These are phyloP conservation scores for Tulasnella sp. DNA, from an alignment of 768 basidiomycete genomes.

Conservation along the genomic window DNA sequence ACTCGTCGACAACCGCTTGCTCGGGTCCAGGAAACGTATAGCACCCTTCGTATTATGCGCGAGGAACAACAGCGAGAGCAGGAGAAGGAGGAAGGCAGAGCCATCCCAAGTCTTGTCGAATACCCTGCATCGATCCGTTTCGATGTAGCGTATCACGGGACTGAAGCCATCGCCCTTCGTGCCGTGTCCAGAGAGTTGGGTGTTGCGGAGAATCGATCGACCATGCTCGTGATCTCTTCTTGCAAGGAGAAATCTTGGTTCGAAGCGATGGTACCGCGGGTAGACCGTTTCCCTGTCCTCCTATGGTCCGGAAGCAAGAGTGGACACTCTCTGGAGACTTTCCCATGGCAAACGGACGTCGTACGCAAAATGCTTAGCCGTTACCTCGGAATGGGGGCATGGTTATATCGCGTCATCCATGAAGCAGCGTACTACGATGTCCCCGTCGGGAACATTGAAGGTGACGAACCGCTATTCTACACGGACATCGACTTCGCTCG, in stretches of 20 bases:
- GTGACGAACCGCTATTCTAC: conserved; percentile 77
- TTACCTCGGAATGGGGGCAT: conserved; percentile 63
- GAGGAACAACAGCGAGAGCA: conserved; percentile 29
- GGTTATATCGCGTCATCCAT: conserved; percentile 68
- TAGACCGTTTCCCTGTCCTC: conserved; percentile 76
- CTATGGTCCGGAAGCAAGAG: conserved; percentile 57
- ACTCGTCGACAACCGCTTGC: conserved; percentile 73
- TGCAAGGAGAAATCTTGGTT: conserved; percentile 75
- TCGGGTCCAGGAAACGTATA: conserved; percentile 64
- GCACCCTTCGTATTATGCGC: conserved; percentile 42
- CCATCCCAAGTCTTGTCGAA: conserved; percentile 31
- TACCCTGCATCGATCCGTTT: conserved; percentile 45
- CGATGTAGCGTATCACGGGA: conserved; percentile 60
- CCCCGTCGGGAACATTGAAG: conserved; percentile 84
- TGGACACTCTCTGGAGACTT: conserved; percentile 64
- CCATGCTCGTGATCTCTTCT: conserved; percentile 74
- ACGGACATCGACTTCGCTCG: conserved; percentile 89
- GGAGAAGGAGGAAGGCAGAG: neutral
- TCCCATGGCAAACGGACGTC: conserved; percentile 82
- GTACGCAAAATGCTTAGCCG: conserved; percentile 73
- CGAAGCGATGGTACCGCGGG: conserved; percentile 55
- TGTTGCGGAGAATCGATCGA: conserved; percentile 48
- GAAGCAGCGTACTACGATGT: conserved; percentile 87
- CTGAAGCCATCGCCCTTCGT: conserved; percentile 67
- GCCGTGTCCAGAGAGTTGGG: conserved; percentile 81